phyloP scores from a whole-genome alignment of 768 basidiomycete species.

The Mycena olivaceomarginata region DNA sequence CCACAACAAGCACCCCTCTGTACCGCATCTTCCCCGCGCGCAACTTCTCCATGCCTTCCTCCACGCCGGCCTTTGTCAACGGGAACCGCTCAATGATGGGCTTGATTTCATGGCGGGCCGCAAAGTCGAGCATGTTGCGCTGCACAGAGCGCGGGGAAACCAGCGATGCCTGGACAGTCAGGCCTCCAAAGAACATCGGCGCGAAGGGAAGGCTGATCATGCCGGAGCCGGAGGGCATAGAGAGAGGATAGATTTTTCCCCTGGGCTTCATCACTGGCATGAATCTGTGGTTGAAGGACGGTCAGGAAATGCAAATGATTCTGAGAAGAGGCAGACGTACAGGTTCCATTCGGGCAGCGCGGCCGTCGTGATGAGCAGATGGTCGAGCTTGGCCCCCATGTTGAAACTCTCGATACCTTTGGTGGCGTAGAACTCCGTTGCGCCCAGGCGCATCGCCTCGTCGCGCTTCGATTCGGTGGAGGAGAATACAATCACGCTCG shows the following conservation, averaged over 20 bases:
- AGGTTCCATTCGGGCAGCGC: slow-evolving; percentile 35
- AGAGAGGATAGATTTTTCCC: slow-evolving; percentile 20
- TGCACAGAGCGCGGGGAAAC: slow-evolving; percentile 25
- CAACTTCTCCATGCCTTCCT: slow-evolving; percentile 34
- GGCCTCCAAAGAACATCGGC: background rate
- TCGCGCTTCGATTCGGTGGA: slow-evolving; percentile 54
- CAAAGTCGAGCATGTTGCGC: slow-evolving; percentile 56
- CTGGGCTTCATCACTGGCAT: slow-evolving; percentile 25
- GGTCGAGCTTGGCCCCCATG: slow-evolving; percentile 48
- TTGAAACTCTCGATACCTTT: slow-evolving; percentile 49
- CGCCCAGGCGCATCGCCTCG: slow-evolving; percentile 56
- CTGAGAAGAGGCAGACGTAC: background rate
- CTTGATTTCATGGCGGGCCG: slow-evolving; percentile 50
- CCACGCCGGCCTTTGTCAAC: slow-evolving; percentile 52
- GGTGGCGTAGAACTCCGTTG: slow-evolving; percentile 58
- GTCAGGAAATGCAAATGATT: too few species aligned
- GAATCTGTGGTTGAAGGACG: slow-evolving; percentile 16
- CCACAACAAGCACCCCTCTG: slow-evolving; percentile 25
- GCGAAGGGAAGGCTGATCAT: slow-evolving; percentile 7
- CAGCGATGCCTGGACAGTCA: slow-evolving; percentile 43
- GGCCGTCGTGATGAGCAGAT: slow-evolving; percentile 55
- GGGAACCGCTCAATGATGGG: slow-evolving; percentile 56
- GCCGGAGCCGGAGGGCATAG: background rate
- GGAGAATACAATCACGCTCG: slow-evolving; percentile 60
- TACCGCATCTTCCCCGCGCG: slow-evolving; percentile 41